These are phyloP conservation scores for Stachybotrys echinatus DNA, from an alignment of 2,329 filamentous ascomycete species.

Conservation along the genomic window DNA sequence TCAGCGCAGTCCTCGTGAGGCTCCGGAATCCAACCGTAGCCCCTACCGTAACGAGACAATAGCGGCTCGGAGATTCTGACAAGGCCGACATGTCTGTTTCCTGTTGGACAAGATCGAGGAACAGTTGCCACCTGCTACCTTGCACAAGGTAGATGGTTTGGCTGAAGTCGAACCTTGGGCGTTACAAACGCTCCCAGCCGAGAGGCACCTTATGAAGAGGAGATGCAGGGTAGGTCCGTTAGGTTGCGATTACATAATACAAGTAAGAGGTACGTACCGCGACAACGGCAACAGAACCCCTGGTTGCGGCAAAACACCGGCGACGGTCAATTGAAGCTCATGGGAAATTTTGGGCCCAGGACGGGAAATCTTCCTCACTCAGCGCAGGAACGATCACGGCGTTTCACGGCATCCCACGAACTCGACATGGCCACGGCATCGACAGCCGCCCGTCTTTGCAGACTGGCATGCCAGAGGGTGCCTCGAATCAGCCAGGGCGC, in stretches of 20 bases:
- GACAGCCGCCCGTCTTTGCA: slow-evolving; percentile 30
- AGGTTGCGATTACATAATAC: too few relatives aligned
- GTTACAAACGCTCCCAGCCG: too few relatives aligned
- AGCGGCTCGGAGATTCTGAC: slow-evolving; percentile 13
- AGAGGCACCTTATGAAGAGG: too few relatives aligned
- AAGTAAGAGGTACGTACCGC: too few relatives aligned
- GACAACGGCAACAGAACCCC: too few relatives aligned
- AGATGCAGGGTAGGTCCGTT: not conserved
- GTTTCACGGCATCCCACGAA: not conserved
- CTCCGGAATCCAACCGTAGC: slow-evolving; percentile 79
- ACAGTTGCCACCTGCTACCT: not conserved
- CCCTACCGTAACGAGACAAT: slow-evolving; percentile 85
- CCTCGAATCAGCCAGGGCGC: slow-evolving; percentile 15
- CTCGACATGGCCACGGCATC: slow-evolving; percentile 33
- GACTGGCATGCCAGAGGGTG: slow-evolving; percentile 24
- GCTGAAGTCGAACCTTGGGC: too few relatives aligned
- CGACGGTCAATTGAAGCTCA: not conserved
- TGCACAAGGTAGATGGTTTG: not conserved
- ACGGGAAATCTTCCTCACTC: too few relatives aligned
- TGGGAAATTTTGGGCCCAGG: not conserved
- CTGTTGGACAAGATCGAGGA: not conserved
- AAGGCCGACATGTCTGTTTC: slow-evolving; percentile 5
- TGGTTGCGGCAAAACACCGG: not conserved
- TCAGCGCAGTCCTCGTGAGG: slow-evolving; percentile 63
- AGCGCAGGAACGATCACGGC: not conserved